phyloP scores from a whole-genome alignment of 169 alveolate genomes.

The Plasmodium cynomolgi region DNA sequence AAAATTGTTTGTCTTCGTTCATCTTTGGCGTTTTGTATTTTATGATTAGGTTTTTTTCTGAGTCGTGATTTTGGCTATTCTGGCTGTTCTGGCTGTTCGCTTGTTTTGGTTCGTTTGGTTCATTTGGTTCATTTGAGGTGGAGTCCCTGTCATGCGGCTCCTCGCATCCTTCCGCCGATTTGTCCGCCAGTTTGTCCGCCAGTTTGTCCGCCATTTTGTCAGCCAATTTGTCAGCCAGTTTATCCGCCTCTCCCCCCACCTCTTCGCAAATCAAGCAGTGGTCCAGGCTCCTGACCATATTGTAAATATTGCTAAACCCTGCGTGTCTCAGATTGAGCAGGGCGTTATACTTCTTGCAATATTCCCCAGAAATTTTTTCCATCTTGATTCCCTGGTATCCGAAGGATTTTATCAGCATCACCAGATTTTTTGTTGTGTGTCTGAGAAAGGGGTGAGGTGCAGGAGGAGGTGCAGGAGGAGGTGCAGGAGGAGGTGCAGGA shows the following conservation, averaged over 20 bases:
- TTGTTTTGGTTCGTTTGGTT: neutral
- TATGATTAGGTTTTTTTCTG: slow-evolving; percentile 33
- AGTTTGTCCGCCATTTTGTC: neutral
- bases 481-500: no score
- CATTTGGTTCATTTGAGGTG: neutral
- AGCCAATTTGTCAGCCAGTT: neutral
- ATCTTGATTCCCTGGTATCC: slow-evolving; percentile 58
- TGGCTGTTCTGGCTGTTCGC: neutral
- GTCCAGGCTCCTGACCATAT: slow-evolving; percentile 31
- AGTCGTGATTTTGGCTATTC: no score
- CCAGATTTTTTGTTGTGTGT: slow-evolving; percentile 24
- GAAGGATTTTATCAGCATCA: slow-evolving; percentile 42
- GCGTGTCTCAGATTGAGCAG: slow-evolving; percentile 37
- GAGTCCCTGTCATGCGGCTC: neutral
- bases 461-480: no score
- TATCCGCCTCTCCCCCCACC: neutral
- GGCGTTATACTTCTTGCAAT: slow-evolving; percentile 61
- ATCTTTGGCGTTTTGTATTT: slow-evolving; percentile 58
- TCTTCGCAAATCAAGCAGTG: slow-evolving; percentile 45
- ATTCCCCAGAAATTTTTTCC: slow-evolving; percentile 58
- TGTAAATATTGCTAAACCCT: slow-evolving; percentile 49
- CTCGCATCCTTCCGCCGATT: neutral
- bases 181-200: neutral
- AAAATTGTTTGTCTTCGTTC: slow-evolving; percentile 24
- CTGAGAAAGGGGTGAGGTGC: neutral